Percentiles rank a stretch among this genome's conserved stretches.
Conservation (phyloP, 768 basidiomycete species). For the Porpolomopsis calyptriformis region DNA sequence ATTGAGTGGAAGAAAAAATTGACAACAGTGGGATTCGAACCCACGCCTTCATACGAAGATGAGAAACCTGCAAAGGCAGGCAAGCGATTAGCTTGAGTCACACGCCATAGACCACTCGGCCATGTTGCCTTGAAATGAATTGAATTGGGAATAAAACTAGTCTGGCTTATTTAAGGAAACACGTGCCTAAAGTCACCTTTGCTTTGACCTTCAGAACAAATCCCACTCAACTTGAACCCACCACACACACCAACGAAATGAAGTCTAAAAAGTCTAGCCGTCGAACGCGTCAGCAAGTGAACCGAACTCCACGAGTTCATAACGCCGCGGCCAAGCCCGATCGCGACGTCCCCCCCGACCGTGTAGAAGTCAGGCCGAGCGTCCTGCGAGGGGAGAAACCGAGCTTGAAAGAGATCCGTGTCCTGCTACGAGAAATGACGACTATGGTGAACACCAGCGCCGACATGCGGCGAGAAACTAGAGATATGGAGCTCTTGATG, state of each 20-base stretch:
- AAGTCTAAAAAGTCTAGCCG: too few species aligned
- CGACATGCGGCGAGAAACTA: conserved; percentile 11
- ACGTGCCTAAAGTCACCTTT: not conserved
- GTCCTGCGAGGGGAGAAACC: not conserved
- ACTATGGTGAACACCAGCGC: conserved; percentile 10
- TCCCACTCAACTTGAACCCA: too few species aligned
- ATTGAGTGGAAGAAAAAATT: conserved; percentile 12
- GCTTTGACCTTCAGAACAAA: not conserved
- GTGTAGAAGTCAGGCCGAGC: too few species aligned
- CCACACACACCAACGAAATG: too few species aligned
- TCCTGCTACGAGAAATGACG: conserved; percentile 12
- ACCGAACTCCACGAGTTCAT: too few species aligned
- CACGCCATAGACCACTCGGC: conserved; percentile 17
- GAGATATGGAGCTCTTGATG: conserved; percentile 12
- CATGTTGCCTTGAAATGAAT: conserved; percentile 10
- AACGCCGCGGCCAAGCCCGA: too few species aligned
- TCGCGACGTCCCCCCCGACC: too few species aligned
- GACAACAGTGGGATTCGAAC: conserved; percentile 37
- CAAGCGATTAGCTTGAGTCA: conserved; percentile 23
- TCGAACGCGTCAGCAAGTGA: too few species aligned
- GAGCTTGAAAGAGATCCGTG: conserved; percentile 8
- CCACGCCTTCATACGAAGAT: conserved; percentile 29
- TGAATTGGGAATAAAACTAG: not conserved
- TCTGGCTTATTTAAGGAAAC: not conserved
- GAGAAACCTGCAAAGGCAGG: conserved; percentile 24